Conservation (phyloP, 805 yeast genomes). For the Zygotorulaspora danielsina region DNA sequence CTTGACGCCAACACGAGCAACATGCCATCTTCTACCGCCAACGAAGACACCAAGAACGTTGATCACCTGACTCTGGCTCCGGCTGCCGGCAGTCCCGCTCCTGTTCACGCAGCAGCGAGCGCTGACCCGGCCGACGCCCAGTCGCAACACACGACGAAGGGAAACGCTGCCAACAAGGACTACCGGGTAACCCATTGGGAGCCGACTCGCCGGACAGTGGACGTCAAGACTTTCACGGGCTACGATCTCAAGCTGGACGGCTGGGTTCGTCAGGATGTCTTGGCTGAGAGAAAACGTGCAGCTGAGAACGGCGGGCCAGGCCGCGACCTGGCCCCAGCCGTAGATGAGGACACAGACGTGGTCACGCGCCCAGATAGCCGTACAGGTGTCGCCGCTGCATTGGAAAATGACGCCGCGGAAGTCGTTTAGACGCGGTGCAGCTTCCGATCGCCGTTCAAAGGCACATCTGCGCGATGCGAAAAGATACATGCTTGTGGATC, state of each 20-base stretch:
- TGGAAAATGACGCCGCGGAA: background rate
- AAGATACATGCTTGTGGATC: no score
- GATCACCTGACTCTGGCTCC: no score
- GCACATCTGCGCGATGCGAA: no score
- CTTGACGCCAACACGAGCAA: no score
- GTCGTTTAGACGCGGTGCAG: background rate
- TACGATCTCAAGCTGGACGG: slow-evolving; percentile 27
- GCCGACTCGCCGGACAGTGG: slow-evolving; percentile 15
- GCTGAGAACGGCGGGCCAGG: no score
- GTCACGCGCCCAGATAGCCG: background rate
- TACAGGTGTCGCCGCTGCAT: background rate
- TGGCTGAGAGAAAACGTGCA: slow-evolving; percentile 5
- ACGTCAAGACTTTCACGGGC: slow-evolving; percentile 29
- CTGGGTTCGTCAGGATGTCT: slow-evolving; percentile 28
- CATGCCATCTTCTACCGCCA: no score
- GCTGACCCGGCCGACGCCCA: no score
- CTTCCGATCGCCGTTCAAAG: no score
- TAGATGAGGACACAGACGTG: background rate
- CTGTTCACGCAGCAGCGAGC: no score
- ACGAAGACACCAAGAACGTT: no score
- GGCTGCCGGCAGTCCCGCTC: background rate
- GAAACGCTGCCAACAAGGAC: slow-evolving; percentile 3
- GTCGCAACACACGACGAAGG: background rate
- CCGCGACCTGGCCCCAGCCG: no score
- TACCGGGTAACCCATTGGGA: slow-evolving; percentile 29